Percentiles rank a stretch among this genome's conserved stretches.
Evolutionary conservation across 2,329 filamentous ascomycete species (phyloP).

Genomic region (Neopestalotiopsis sp.): DNA sequence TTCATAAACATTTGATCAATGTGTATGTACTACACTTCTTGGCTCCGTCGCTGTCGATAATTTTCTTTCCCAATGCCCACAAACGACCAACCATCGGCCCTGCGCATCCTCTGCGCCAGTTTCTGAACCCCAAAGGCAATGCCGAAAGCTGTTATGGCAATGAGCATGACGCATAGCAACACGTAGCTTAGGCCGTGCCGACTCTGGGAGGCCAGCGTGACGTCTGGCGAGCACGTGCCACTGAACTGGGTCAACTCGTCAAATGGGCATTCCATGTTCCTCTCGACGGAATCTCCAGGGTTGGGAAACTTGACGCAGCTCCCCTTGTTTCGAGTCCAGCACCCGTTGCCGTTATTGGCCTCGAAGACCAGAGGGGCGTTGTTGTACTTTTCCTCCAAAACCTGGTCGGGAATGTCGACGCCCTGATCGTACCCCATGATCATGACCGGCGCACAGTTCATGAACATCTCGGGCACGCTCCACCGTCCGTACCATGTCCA

Average conservation of each 20-base stretch:
- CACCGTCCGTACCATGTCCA: conserved; percentile 76
- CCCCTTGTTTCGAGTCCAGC: conserved; percentile 54
- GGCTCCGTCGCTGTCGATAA: too few species aligned
- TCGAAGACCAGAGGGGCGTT: conserved; percentile 76
- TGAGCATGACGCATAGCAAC: background rate
- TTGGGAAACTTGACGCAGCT: conserved; percentile 69
- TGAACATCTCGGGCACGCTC: conserved; percentile 95
- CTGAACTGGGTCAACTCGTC: background rate
- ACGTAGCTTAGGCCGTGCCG: background rate
- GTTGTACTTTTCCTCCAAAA: conserved; percentile 42
- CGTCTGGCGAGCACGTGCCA: background rate
- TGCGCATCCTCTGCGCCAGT: background rate
- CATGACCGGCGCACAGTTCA: conserved; percentile 85
- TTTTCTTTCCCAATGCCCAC: too few species aligned
- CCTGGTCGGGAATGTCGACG: conserved; percentile 34
- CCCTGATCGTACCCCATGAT: conserved; percentile 63
- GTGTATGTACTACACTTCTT: too few species aligned
- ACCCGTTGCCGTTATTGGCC: conserved; percentile 65
- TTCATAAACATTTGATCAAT: too few species aligned
- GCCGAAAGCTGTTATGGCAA: background rate
- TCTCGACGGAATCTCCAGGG: conserved; percentile 64
- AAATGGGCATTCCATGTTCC: conserved; percentile 38
- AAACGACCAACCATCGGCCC: too few species aligned
- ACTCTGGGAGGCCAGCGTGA: background rate
- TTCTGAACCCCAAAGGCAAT: background rate